Percentiles rank a stretch among this genome's conserved stretches.
Evolutionary conservation across 257 asterid genomes (phyloP).

Genomic region (Solanum virginianum): DNA sequence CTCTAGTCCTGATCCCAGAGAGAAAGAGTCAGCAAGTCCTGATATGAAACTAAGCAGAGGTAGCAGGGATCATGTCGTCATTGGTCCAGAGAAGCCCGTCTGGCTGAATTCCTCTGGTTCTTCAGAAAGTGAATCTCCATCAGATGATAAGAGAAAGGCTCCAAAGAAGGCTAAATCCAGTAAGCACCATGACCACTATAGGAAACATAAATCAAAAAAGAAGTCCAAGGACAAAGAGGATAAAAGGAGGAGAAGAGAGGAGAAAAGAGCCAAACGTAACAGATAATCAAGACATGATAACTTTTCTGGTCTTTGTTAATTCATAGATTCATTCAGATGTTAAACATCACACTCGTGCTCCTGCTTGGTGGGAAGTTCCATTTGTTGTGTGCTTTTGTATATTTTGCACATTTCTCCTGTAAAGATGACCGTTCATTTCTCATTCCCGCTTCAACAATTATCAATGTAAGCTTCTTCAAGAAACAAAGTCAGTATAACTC

Average conservation of each 20-base stretch:
- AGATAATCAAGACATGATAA: neutral
- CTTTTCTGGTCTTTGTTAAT: neutral
- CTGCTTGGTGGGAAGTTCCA: neutral
- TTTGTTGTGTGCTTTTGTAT: neutral
- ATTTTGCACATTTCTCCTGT: neutral
- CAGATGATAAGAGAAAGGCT: constrained; percentile 14
- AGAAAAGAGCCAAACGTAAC: constrained; percentile 28
- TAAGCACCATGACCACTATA: constrained; percentile 24
- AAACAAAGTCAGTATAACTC: neutral
- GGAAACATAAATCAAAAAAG: constrained; percentile 51
- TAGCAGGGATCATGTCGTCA: constrained; percentile 9
- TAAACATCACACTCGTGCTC: neutral
- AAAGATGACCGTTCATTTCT: neutral
- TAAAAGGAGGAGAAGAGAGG: constrained; percentile 35
- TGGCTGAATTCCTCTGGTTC: constrained; percentile 18
- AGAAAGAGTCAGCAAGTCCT: constrained; percentile 1
- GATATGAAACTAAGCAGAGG: constrained; percentile 18
- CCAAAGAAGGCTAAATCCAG: constrained; percentile 14
- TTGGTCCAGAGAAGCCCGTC: constrained; percentile 64
- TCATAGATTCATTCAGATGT: neutral
- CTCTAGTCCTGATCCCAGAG: constrained; percentile 20
- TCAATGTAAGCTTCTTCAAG: neutral
- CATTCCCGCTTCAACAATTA: neutral
- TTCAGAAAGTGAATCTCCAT: constrained; percentile 36
- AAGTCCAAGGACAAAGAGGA: constrained; percentile 28